A percentile compares a stretch with the other conserved stretches of the same genome.
These are phyloP conservation scores for Talaromyces sp. DNA, from an alignment of 2,329 filamentous ascomycete genomes.

Conservation along the genomic window DNA sequence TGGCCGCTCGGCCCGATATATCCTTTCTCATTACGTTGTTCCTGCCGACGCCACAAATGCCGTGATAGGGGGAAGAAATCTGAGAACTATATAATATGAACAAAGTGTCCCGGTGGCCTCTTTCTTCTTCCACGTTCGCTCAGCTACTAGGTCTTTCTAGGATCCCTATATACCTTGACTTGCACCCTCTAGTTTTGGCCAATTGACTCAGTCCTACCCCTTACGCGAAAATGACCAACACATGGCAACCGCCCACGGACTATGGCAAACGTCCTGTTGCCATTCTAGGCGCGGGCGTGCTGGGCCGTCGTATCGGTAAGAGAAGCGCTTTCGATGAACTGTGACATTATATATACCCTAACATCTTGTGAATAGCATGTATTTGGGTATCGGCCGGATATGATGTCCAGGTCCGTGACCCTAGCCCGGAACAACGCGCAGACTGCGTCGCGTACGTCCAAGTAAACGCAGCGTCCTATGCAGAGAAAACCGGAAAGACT, in stretches of 20 bases:
- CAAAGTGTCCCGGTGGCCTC: too few relatives aligned
- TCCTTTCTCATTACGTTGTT: too few relatives aligned
- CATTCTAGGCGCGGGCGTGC: slow-evolving; percentile 38
- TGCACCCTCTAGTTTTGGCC: too few relatives aligned
- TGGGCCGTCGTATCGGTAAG: slow-evolving; percentile 37
- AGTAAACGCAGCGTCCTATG: background rate
- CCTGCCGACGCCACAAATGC: too few relatives aligned
- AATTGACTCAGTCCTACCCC: too few relatives aligned
- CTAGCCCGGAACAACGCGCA: slow-evolving; percentile 24
- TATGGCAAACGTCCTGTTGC: slow-evolving; percentile 34
- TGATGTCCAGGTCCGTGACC: slow-evolving; percentile 24
- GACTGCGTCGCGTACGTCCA: slow-evolving; percentile 14
- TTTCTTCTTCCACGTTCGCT: too few relatives aligned
- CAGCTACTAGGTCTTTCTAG: too few relatives aligned
- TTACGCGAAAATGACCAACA: background rate
- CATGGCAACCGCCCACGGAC: slow-evolving; percentile 21
- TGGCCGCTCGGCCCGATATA: too few relatives aligned
- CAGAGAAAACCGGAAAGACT: background rate
- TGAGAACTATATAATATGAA: too few relatives aligned
- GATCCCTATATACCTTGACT: too few relatives aligned
- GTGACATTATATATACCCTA: background rate
- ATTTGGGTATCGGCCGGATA: slow-evolving; percentile 31
- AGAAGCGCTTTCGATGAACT: background rate
- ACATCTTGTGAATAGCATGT: slow-evolving; percentile 18
- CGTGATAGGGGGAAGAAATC: too few relatives aligned